Conservation (phyloP, 352 stramenopile genomes). For the Pythium brachiatum region DNA sequence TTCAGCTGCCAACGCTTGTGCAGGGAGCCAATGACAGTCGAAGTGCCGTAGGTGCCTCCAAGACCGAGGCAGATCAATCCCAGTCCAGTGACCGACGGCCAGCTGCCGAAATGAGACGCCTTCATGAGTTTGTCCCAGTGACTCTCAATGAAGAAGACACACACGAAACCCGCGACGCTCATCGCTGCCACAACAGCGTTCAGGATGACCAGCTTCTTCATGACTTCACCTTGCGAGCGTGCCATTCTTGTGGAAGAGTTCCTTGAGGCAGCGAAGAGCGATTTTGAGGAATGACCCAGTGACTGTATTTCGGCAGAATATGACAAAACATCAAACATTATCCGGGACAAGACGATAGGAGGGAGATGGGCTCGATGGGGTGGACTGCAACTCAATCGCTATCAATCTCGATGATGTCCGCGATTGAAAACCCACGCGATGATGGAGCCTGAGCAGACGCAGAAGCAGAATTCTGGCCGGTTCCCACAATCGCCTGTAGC, state of each 20-base stretch:
- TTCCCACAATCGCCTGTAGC: conserved; percentile 1
- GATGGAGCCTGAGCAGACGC: background rate
- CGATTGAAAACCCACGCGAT: background rate
- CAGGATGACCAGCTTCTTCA: background rate
- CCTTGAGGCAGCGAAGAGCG: background rate
- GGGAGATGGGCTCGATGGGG: no score
- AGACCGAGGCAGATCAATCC: background rate
- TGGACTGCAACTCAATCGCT: conserved; percentile 1
- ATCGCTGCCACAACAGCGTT: background rate
- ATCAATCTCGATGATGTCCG: conserved; percentile 18
- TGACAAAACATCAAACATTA: no score
- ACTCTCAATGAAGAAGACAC: background rate
- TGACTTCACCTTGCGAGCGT: background rate
- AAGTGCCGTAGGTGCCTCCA: background rate
- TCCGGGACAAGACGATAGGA: no score
- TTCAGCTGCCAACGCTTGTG: background rate
- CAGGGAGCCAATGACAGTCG: background rate
- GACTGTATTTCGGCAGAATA: background rate
- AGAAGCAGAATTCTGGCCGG: background rate
- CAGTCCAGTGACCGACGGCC: background rate
- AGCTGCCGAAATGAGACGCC: background rate
- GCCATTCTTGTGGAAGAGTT: background rate
- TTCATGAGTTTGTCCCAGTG: background rate
- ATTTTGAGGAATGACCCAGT: background rate
- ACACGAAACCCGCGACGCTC: background rate